A percentile compares a stretch with the other conserved stretches of the same genome.
These are phyloP conservation scores for Inga laurina DNA, from an alignment of 306 rosid genomes.

Conservation along the genomic window DNA sequence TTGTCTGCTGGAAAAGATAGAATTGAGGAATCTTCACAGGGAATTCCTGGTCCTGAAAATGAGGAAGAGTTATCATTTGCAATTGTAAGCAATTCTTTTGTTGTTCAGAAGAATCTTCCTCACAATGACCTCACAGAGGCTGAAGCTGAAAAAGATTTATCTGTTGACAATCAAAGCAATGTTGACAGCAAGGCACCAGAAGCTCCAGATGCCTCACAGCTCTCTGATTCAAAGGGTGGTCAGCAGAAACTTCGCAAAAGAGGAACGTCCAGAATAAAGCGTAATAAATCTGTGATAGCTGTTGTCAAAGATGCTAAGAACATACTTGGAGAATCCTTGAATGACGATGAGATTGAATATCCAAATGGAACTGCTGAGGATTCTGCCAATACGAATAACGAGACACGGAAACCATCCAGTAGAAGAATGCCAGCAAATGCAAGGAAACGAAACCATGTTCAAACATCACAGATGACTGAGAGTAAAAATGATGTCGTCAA, in stretches of 20 bases:
- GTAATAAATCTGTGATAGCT: slow-evolving; percentile 60
- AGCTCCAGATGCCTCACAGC: slow-evolving; percentile 53
- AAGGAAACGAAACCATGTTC: slow-evolving; percentile 68
- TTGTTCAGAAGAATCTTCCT: slow-evolving; percentile 51
- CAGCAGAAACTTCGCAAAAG: slow-evolving; percentile 49
- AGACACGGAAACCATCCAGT: slow-evolving; percentile 48
- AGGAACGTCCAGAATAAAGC: slow-evolving; percentile 53
- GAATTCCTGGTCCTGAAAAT: slow-evolving; percentile 50
- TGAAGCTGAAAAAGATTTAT: slow-evolving; percentile 58
- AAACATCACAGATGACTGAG: slow-evolving; percentile 57
- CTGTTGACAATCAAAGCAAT: slow-evolving; percentile 68
- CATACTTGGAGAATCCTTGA: slow-evolving; percentile 62
- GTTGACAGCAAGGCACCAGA: slow-evolving; percentile 56
- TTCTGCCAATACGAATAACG: slow-evolving; percentile 56
- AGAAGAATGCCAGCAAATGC: slow-evolving; percentile 41
- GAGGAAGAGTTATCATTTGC: slow-evolving; percentile 73
- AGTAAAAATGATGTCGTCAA: slow-evolving; percentile 64
- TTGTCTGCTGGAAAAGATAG: slow-evolving; percentile 38
- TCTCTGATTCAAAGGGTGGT: slow-evolving; percentile 51
- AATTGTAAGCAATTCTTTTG: slow-evolving; percentile 75
- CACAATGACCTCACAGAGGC: slow-evolving; percentile 59
- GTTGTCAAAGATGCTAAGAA: slow-evolving; percentile 78
- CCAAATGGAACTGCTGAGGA: slow-evolving; percentile 75
- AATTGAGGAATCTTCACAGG: slow-evolving; percentile 46
- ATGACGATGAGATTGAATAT: slow-evolving; percentile 51